A percentile compares a stretch with the other conserved stretches of the same genome.
phyloP scores from a whole-genome alignment of 73 alveolate genomes.

The Paramecium tetraurelia region DNA sequence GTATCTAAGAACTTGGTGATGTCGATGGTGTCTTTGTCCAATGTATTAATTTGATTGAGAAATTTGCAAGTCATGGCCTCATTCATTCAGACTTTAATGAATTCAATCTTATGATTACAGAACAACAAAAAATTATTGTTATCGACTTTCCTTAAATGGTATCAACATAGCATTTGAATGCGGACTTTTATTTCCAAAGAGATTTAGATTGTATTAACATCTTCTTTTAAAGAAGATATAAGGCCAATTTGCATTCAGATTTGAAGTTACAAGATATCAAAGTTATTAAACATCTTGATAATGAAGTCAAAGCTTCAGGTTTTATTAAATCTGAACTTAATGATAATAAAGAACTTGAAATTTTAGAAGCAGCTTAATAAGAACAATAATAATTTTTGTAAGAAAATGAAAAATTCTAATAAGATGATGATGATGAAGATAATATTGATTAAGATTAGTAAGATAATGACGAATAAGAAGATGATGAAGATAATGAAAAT shows the following conservation, averaged over 20 bases:
- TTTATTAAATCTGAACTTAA: conserved; percentile 48
- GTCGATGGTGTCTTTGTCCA: conserved; percentile 42
- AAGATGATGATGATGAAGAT: background rate
- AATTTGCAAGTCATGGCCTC: conserved; percentile 75
- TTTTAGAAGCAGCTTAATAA: conserved; percentile 28
- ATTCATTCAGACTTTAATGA: conserved; percentile 97
- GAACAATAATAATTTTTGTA: background rate
- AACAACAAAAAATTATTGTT: conserved; percentile 83
- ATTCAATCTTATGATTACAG: conserved; percentile 86
- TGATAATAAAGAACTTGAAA: conserved; percentile 31
- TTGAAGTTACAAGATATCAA: conserved; percentile 28
- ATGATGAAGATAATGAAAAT: background rate
- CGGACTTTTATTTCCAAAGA: conserved; percentile 58
- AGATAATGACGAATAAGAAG: background rate
- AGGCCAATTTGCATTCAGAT: background rate
- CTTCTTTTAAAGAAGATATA: conserved; percentile 82
- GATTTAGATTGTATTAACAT: conserved; percentile 92
- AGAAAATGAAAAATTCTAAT: background rate
- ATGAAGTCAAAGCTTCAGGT: conserved; percentile 60
- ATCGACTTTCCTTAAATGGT: conserved; percentile 95
- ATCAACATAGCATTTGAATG: conserved; percentile 20
- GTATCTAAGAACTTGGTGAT: conserved; percentile 23
- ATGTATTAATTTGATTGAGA: conserved; percentile 43
- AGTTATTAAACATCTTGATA: conserved; percentile 17
- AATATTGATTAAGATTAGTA: too few relatives aligned